Percentiles rank a stretch among this genome's conserved stretches.
Evolutionary conservation across 805 yeast genomes (phyloP).

Genomic region (Yarrowia sp.): DNA sequence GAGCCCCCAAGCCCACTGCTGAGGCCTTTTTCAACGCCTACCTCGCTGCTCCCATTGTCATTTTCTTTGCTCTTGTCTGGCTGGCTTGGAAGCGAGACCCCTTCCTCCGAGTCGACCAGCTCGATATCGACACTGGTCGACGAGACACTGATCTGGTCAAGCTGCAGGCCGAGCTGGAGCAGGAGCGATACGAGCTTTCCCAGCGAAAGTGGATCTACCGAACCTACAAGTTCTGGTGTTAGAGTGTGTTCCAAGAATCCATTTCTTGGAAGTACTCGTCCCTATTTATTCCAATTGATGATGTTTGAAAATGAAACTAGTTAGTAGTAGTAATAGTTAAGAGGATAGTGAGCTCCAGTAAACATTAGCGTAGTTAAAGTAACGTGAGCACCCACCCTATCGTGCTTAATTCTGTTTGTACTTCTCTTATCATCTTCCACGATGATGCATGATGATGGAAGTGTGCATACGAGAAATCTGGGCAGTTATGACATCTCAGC

Average conservation of each 20-base stretch:
- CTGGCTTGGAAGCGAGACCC: conserved; percentile 45
- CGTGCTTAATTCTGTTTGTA: too few species aligned
- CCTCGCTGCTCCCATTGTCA: conserved; percentile 44
- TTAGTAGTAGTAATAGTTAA: too few species aligned
- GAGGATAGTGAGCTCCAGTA: too few species aligned
- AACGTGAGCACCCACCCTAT: too few species aligned
- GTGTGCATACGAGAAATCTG: too few species aligned
- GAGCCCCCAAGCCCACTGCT: conserved; percentile 40
- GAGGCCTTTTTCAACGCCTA: conserved; percentile 48
- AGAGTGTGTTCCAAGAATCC: conserved; percentile 30
- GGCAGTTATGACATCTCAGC: too few species aligned
- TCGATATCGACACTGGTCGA: conserved; percentile 63
- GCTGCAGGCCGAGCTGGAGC: conserved; percentile 49
- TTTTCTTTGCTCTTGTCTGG: conserved; percentile 48
- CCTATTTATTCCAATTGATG: neutral
- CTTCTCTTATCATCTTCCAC: too few species aligned
- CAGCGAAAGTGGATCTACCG: conserved; percentile 49
- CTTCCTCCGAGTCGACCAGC: conserved; percentile 47
- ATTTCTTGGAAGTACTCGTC: neutral
- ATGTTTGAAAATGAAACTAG: neutral
- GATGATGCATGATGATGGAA: too few species aligned
- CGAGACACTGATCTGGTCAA: conserved; percentile 46
- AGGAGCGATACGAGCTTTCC: conserved; percentile 46
- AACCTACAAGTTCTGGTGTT: conserved; percentile 47
- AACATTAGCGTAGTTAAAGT: too few species aligned